Percentiles rank a stretch among this genome's conserved stretches.
Evolutionary conservation across 192 early-diverging fungal genomes (phyloP).

Genomic region (Phycomyces blakesleeanus): DNA sequence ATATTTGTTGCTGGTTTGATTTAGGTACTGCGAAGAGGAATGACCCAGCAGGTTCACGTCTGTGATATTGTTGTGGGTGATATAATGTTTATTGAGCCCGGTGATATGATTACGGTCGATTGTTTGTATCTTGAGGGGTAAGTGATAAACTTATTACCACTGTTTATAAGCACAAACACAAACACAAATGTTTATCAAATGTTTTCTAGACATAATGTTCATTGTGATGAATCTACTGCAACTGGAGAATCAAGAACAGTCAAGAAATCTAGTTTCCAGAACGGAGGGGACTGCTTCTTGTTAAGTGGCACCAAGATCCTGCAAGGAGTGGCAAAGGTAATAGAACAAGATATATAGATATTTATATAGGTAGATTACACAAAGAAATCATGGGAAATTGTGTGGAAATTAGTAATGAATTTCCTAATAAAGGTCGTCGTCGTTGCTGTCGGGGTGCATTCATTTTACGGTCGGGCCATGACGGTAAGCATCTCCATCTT

Average conservation of each 20-base stretch:
- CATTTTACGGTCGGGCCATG: conserved; percentile 88
- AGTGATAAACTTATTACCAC: too few species aligned
- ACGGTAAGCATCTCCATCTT: conserved; percentile 44
- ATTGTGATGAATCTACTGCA: conserved; percentile 83
- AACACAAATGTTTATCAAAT: not conserved
- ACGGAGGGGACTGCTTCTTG: conserved; percentile 68
- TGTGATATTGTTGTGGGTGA: conserved; percentile 89
- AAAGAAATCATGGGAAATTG: not conserved
- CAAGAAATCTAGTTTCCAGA: conserved; percentile 61
- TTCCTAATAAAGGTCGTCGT: conserved; percentile 60
- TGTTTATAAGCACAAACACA: not conserved
- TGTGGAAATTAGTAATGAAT: not conserved
- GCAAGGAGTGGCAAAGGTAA: conserved; percentile 72
- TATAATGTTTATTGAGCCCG: conserved; percentile 78
- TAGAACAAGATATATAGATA: conserved; percentile 2
- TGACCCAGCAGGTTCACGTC: conserved; percentile 68
- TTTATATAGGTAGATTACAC: not conserved
- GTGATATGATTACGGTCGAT: conserved; percentile 95
- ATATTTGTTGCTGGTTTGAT: too few species aligned
- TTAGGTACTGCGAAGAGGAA: conserved; percentile 69
- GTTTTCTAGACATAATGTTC: conserved; percentile 58
- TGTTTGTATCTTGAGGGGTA: conserved; percentile 71
- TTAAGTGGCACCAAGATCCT: conserved; percentile 89
- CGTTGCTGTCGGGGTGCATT: conserved; percentile 81
- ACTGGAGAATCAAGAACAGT: conserved; percentile 91